Percentiles rank a stretch among this genome's conserved stretches.
These are phyloP conservation scores for Zymoseptoria tritici DNA, from an alignment of 2,329 filamentous ascomycete genomes.

Conservation along the genomic window DNA sequence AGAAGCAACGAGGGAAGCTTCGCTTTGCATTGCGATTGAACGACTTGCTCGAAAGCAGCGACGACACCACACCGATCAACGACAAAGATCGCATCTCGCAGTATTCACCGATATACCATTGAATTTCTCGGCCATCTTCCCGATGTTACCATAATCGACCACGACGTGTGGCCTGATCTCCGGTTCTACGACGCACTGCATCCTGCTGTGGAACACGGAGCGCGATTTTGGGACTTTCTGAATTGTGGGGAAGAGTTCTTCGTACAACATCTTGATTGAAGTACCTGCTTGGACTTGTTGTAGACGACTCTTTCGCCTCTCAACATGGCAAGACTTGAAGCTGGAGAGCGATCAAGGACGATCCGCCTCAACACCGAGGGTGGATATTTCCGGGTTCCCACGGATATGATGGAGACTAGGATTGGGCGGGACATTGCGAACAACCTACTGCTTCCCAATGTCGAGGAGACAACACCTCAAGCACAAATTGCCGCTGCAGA, in stretches of 20 bases:
- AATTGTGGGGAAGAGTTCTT: background rate
- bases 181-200: background rate
- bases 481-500: background rate
- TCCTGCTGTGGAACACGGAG: background rate
- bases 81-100: background rate
- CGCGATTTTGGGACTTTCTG: background rate
- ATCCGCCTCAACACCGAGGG: background rate
- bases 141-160: background rate
- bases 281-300: background rate
- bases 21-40: background rate
- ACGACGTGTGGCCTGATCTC: background rate
- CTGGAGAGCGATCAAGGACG: background rate
- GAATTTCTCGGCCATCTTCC: background rate
- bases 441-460: background rate
- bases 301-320: background rate
- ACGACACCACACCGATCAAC: background rate
- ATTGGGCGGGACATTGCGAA: background rate
- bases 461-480: background rate
- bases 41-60: background rate
- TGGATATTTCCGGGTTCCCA: background rate
- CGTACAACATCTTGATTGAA: background rate
- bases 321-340: background rate
- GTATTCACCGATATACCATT: background rate
- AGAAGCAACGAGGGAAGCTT: background rate
- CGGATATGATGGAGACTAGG: background rate